Evolutionary conservation across 495 filamentous ascomycete species (phyloP).

Genomic region (Xylaria flabelliformis): DNA sequence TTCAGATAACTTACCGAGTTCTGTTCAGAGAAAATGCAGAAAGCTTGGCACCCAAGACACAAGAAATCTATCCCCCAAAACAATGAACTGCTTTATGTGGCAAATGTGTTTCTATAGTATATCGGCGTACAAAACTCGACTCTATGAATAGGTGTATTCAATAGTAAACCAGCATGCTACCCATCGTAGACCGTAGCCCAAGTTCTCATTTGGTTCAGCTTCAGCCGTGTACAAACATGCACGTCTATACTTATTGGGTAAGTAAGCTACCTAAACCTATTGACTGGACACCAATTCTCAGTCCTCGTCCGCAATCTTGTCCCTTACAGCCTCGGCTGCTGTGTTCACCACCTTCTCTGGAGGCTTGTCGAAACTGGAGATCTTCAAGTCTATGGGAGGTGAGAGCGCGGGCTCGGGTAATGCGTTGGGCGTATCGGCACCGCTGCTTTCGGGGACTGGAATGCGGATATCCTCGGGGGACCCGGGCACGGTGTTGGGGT

Average conservation of each 20-base stretch:
- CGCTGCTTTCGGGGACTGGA: conserved; percentile 64
- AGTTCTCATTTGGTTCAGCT: neutral
- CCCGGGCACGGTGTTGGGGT: conserved; percentile 59
- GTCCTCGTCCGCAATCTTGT: conserved; percentile 57
- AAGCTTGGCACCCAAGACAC: conserved; percentile 6
- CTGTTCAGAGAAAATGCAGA: conserved; percentile 16
- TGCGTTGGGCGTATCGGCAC: conserved; percentile 30
- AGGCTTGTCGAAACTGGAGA: conserved; percentile 33
- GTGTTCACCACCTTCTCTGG: conserved; percentile 55
- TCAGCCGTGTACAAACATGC: neutral
- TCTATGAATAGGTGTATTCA: neutral
- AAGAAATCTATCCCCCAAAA: neutral
- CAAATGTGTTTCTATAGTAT: neutral
- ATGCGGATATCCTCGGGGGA: conserved; percentile 87
- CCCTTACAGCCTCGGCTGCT: conserved; percentile 50
- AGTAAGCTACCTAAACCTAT: neutral
- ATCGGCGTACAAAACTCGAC: neutral
- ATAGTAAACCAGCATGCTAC: neutral
- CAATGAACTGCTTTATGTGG: neutral
- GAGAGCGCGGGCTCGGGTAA: conserved; percentile 41
- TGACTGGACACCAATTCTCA: conserved; percentile 24
- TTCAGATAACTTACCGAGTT: conserved; percentile 17
- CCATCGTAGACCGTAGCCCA: neutral
- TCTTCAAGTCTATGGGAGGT: conserved; percentile 42
- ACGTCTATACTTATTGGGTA: neutral